Evolutionary conservation across 192 early-diverging fungal species (phyloP).

Genomic region (Entomortierella chlamydospora): DNA sequence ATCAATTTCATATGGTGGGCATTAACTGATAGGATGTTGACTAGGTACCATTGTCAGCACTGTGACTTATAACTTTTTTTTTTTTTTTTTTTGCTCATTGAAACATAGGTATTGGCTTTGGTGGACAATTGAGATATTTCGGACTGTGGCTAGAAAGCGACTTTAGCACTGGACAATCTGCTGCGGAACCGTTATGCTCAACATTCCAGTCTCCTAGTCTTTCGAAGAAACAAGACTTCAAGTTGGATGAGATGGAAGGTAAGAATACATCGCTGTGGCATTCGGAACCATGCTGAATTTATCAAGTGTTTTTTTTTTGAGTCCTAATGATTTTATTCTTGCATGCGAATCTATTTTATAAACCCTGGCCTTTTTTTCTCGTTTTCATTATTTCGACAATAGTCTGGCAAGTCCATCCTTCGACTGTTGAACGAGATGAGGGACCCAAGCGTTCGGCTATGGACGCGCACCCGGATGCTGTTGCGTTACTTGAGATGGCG

Average conservation of each 20-base stretch:
- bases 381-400: no score
- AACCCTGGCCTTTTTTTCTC: no score
- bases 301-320: no score
- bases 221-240: constrained; percentile 65
- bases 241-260: constrained; percentile 76
- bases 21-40: no score
- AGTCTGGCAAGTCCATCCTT: constrained; percentile 78
- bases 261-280: constrained; percentile 6
- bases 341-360: background rate
- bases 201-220: constrained; percentile 73
- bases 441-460: constrained; percentile 64
- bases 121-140: constrained; percentile 80
- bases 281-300: no score
- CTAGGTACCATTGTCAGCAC: no score
- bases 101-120: constrained; percentile 70
- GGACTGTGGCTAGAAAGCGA: constrained; percentile 76
- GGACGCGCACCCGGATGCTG: constrained; percentile 72
- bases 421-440: constrained; percentile 54
- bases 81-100: background rate
- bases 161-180: constrained; percentile 71
- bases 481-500: constrained; percentile 80
- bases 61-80: no score
- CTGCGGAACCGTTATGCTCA: constrained; percentile 67
- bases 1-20: no score
- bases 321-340: no score